phyloP scores from a whole-genome alignment of 495 filamentous ascomycete species.

The Letharia lupina region DNA sequence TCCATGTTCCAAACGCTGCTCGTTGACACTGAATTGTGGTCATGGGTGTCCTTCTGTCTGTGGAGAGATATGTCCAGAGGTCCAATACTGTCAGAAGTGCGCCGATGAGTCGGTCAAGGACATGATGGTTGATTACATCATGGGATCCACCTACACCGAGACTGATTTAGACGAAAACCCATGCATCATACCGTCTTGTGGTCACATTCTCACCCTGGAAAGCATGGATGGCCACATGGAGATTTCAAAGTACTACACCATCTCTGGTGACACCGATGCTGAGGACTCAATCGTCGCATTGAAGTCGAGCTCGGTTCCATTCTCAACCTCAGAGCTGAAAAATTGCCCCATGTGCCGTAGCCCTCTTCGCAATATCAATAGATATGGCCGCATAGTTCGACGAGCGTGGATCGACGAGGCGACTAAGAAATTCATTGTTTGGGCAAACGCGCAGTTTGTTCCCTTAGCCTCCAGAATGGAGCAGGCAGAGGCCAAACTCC shows the following conservation, averaged over 20 bases:
- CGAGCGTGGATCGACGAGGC: slow-evolving; percentile 57
- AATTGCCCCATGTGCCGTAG: slow-evolving; percentile 57
- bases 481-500: slow-evolving; percentile 28
- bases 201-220: slow-evolving; percentile 54
- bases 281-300: slow-evolving; percentile 39
- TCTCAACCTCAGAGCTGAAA: slow-evolving; percentile 43
- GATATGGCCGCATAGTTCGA: slow-evolving; percentile 60
- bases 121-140: slow-evolving; percentile 46
- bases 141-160: slow-evolving; percentile 42
- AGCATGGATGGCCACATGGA: slow-evolving; percentile 61
- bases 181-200: slow-evolving; percentile 55
- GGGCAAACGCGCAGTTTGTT: slow-evolving; percentile 41
- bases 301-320: slow-evolving; percentile 35
- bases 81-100: slow-evolving; percentile 51
- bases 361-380: slow-evolving; percentile 50
- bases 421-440: slow-evolving; percentile 57
- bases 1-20: slow-evolving; percentile 59
- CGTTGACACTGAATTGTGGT: slow-evolving; percentile 48
- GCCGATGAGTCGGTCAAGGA: slow-evolving; percentile 35
- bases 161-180: slow-evolving; percentile 51
- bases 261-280: slow-evolving; percentile 31
- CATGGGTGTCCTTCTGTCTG: slow-evolving; percentile 62
- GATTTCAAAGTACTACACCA: slow-evolving; percentile 47
- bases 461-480: slow-evolving; percentile 39
- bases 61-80: slow-evolving; percentile 54